These are phyloP conservation scores for Chamaecrista fasciculata DNA, from an alignment of 306 rosid species.

Conservation along the genomic window DNA sequence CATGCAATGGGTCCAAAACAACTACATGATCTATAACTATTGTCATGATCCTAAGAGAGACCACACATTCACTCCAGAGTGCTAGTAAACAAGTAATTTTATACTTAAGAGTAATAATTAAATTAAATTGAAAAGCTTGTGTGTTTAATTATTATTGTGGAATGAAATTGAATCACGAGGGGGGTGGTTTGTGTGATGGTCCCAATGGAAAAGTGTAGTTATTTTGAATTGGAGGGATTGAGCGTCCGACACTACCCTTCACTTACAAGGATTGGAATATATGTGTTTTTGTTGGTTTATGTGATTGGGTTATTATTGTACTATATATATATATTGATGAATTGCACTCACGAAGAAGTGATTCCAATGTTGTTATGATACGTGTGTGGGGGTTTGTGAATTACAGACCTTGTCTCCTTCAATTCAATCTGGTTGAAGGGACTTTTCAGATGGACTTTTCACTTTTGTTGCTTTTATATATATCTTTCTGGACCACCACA, in stretches of 20 bases:
- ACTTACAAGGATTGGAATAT: constrained; percentile 35
- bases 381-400: constrained; percentile 23
- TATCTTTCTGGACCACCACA: constrained; percentile 24
- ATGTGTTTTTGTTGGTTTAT: constrained; percentile 34
- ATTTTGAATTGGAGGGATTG: constrained; percentile 43
- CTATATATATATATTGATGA: neutral
- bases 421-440: constrained; percentile 6
- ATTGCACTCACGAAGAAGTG: no score
- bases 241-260: constrained; percentile 39
- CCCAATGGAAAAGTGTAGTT: constrained; percentile 38
- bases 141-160: no score
- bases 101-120: no score
- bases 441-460: constrained; percentile 16
- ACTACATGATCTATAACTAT: constrained; percentile 72
- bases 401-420: constrained; percentile 16
- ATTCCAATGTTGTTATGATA: constrained; percentile 27
- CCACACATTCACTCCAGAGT: constrained; percentile 71
- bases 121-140: no score
- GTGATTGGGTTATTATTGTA: neutral
- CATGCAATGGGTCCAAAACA: constrained; percentile 77
- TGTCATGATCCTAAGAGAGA: constrained; percentile 83
- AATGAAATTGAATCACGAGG: neutral
- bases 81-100: no score
- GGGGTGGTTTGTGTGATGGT: constrained; percentile 62
- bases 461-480: constrained; percentile 19